phyloP scores from a whole-genome alignment of 164 flowering plant species.

The Magnolia officinalis region DNA sequence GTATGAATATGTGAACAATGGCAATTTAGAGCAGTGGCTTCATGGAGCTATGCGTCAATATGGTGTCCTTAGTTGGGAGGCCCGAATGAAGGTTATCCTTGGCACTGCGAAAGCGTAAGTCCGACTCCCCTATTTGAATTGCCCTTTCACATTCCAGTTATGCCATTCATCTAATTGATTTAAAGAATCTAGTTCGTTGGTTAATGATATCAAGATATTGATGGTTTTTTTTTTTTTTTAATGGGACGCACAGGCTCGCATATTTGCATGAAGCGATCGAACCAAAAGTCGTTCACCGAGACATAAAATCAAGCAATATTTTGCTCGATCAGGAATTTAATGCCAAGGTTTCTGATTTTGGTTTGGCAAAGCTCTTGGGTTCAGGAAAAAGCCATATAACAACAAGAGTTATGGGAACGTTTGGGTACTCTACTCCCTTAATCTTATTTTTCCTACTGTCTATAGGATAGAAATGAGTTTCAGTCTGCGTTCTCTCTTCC shows the following conservation, averaged over 20 bases:
- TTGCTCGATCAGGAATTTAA: conserved; percentile 37
- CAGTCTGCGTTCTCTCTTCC: neutral
- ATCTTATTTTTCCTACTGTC: neutral
- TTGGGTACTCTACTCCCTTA: conserved; percentile 11
- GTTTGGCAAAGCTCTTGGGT: conserved; percentile 51
- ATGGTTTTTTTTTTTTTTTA: neutral
- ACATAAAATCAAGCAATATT: conserved; percentile 49
- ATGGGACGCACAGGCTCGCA: conserved; percentile 37
- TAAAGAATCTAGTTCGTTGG: neutral
- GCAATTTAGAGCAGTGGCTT: conserved; percentile 35
- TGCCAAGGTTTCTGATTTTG: conserved; percentile 50
- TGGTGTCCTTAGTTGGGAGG: conserved; percentile 36
- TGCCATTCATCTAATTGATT: neutral
- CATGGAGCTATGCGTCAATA: conserved; percentile 33
- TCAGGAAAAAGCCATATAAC: conserved; percentile 45
- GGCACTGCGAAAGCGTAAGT: conserved; percentile 41
- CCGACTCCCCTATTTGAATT: neutral
- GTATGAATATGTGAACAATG: conserved; percentile 22
- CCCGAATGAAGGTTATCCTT: conserved; percentile 35
- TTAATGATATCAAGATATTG: neutral
- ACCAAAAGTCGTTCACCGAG: conserved; percentile 51
- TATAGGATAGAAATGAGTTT: neutral
- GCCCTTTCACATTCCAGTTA: neutral
- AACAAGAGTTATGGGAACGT: conserved; percentile 43
- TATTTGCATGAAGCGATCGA: conserved; percentile 55